Percentiles rank a stretch among this genome's conserved stretches.
Evolutionary conservation across 495 filamentous ascomycete genomes (phyloP).

Genomic region (Penicillium atrosanguineum): DNA sequence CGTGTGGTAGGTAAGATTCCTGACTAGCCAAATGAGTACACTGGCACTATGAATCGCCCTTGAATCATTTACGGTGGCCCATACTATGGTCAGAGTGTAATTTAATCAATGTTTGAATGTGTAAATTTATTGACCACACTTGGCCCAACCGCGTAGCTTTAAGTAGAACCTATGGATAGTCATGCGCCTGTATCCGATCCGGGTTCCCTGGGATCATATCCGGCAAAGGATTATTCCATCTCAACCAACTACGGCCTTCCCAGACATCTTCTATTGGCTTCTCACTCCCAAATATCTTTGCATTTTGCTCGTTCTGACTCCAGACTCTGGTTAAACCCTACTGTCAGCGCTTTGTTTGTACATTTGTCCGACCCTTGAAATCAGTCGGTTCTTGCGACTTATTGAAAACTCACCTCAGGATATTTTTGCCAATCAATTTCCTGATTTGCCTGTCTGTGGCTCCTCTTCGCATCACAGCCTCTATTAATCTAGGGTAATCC

Average conservation of each 20-base stretch:
- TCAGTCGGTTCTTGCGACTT: no score
- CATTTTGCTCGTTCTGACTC: constrained; percentile 49
- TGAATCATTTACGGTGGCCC: no score
- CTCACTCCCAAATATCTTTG: not conserved
- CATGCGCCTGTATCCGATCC: not conserved
- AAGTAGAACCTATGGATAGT: not conserved
- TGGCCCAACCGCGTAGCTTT: no score
- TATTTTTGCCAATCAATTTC: constrained; percentile 61
- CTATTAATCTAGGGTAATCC: constrained; percentile 70
- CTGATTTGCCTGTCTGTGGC: constrained; percentile 55
- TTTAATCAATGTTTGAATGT: no score
- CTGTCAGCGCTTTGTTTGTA: no score
- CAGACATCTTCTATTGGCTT: not conserved
- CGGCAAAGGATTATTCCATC: not conserved
- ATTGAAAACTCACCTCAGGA: constrained; percentile 35
- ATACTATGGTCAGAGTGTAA: no score
- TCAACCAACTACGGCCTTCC: not conserved
- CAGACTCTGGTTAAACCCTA: constrained; percentile 47
- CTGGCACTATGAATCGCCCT: no score
- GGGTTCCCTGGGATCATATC: not conserved
- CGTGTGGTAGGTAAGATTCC: no score
- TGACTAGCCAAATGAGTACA: no score
- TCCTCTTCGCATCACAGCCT: constrained; percentile 59
- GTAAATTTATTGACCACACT: no score
- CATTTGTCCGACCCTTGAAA: no score